Percentiles rank a stretch among this genome's conserved stretches.
phyloP scores from a whole-genome alignment of 176 grass and related monocot species.

The Poa pratensis region DNA sequence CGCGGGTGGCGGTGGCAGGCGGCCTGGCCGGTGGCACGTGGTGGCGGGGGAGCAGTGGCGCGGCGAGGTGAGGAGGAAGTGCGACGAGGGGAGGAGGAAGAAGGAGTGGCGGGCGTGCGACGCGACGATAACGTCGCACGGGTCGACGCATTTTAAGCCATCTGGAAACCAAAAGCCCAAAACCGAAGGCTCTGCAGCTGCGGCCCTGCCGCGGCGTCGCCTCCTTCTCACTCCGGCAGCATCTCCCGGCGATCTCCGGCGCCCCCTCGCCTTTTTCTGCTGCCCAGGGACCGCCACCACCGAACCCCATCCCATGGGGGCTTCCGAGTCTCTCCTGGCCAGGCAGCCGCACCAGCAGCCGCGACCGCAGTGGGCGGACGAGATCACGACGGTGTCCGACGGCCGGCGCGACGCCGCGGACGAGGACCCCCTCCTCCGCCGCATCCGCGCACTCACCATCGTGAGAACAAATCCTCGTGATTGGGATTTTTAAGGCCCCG shows the following conservation, averaged over 20 bases:
- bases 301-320: conserved; percentile 44
- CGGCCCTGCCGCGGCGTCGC: not conserved
- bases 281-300: not conserved
- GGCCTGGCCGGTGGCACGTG: too few species aligned
- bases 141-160: not conserved
- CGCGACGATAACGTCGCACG: too few species aligned
- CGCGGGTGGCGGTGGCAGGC: too few species aligned
- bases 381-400: conserved; percentile 75
- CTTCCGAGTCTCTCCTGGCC: conserved; percentile 58
- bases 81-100: too few species aligned
- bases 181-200: not conserved
- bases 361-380: conserved; percentile 55
- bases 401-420: conserved; percentile 44
- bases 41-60: too few species aligned
- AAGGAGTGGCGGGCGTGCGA: too few species aligned
- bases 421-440: conserved; percentile 55
- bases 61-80: too few species aligned
- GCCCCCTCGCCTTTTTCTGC: not conserved
- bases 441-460: conserved; percentile 56
- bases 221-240: not conserved
- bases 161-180: not conserved
- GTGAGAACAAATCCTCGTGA: conserved; percentile 26
- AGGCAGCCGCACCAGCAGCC: conserved; percentile 38
- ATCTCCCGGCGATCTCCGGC: not conserved
- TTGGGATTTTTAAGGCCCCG: conserved; percentile 54